A percentile compares a stretch with the other conserved stretches of the same genome.
Conservation (phyloP, 805 yeast genomes). For the Starmerella sirachaensis region DNA sequence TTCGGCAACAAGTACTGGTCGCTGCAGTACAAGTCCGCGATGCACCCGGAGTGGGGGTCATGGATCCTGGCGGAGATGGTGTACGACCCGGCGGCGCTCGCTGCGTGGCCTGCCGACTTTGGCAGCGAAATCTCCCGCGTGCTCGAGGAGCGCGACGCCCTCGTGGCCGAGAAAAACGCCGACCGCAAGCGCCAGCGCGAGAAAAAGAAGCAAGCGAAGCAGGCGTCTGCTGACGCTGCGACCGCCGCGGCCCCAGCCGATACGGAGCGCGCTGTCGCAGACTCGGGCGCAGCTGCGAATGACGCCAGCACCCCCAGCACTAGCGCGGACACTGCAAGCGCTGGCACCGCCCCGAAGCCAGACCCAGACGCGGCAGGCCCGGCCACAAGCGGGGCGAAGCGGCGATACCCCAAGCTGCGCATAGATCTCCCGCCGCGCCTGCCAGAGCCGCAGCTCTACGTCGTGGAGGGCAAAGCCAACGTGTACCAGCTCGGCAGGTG, state of each 20-base stretch:
- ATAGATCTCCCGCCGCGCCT: slow-evolving; percentile 10
- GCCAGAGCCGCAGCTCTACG: slow-evolving; percentile 16
- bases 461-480: slow-evolving; percentile 23
- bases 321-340: background rate
- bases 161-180: slow-evolving; percentile 12
- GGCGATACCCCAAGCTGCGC: slow-evolving; percentile 18
- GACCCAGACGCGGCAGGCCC: background rate
- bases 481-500: slow-evolving; percentile 23
- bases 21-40: slow-evolving; percentile 27
- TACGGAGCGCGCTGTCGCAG: background rate
- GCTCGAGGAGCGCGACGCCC: slow-evolving; percentile 11
- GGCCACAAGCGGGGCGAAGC: slow-evolving; percentile 5
- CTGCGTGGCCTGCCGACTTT: slow-evolving; percentile 12
- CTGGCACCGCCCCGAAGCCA: background rate
- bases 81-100: slow-evolving; percentile 11
- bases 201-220: slow-evolving; percentile 1
- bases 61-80: slow-evolving; percentile 26
- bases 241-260: background rate
- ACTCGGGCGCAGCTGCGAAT: background rate
- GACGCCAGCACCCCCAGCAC: background rate
- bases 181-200: slow-evolving; percentile 10
- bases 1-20: slow-evolving; percentile 30
- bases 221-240: background rate
- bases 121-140: slow-evolving; percentile 8
- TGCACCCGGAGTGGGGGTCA: slow-evolving; percentile 27